Base-by-base conservation (phyloP, 73 alveolate genomes). In the Breviolum minutum region DNA sequence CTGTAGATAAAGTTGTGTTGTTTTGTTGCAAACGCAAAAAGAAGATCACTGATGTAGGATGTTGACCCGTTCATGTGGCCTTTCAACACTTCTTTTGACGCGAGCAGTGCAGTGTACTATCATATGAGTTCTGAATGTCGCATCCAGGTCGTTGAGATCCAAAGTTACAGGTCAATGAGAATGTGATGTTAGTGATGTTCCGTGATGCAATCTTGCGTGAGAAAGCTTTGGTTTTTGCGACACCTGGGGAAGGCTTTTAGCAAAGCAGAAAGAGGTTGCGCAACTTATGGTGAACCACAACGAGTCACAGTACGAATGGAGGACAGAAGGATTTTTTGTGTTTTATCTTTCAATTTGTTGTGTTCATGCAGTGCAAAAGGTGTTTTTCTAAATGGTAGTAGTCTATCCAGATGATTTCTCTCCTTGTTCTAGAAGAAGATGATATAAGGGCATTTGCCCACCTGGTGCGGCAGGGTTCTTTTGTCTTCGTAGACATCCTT, bases 181-280 rank as follows among this genome's bases (percentile, higher is more conserved):
- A 71, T n/a, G n/a, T 71, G 81, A 13, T 11, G 26, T 8, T 13
- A 71, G 10, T 13, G 81, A 71, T 30, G 13, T n/a, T n/a, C n/a
- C n/a, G n/a, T n/a, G n/a, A n/a, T n/a, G n/a, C n/a, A n/a, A n/a
- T n/a, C n/a, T n/a, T n/a, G n/a, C n/a, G n/a, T n/a, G n/a, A n/a
- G n/a, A 17, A 17, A 30, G n/a, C n/a, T n/a, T n/a, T n/a, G n/a
- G n/a, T n/a, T 30, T 71, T 22, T 71, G 81, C 81, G 10, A 17
- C 10, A 20, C 30, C 30, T 17, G 19, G 81, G 32, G 20, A 13
- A 92, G 98, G 98, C 90, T 92, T 54, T 68, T 63, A n/a, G 89
- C 98, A 24, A 92, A 92, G 90, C 98, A 92, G 98, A 76, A 81
- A 7, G 91, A 92, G 62, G 98, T 92, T 40, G 40, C 83, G 13